A percentile compares a stretch with the other conserved stretches of the same genome.
phyloP scores from a whole-genome alignment of 768 basidiomycete genomes.

The Tricholoma matsutake region DNA sequence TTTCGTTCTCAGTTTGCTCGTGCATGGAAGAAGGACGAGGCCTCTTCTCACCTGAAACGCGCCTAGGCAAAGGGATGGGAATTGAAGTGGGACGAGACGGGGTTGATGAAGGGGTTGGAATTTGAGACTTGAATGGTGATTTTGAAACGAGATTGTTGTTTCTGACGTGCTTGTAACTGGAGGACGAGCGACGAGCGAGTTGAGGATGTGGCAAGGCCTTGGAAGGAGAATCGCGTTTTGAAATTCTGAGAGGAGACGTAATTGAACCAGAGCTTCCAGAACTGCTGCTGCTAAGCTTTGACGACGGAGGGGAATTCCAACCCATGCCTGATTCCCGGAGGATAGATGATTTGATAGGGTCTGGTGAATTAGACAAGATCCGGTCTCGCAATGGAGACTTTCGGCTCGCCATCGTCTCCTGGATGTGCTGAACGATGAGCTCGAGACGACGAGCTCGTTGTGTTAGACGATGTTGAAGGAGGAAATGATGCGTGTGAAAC shows the following conservation, averaged over 20 bases:
- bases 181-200: slow-evolving; percentile 70
- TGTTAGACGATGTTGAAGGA: slow-evolving; percentile 14
- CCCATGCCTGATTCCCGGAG: slow-evolving; percentile 62
- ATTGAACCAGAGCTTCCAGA: slow-evolving; percentile 34
- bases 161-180: slow-evolving; percentile 75
- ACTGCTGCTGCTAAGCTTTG: slow-evolving; percentile 27
- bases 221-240: slow-evolving; percentile 59
- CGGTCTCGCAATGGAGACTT: slow-evolving; percentile 56
- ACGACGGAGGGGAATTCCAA: slow-evolving; percentile 49
- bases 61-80: slow-evolving; percentile 37
- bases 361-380: slow-evolving; percentile 59
- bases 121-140: slow-evolving; percentile 77
- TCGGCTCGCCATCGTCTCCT: slow-evolving; percentile 30
- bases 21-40: slow-evolving; percentile 71
- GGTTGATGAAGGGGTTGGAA: slow-evolving; percentile 48
- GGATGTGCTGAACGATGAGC: slow-evolving; percentile 7
- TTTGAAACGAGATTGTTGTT: slow-evolving; percentile 80
- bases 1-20: slow-evolving; percentile 63
- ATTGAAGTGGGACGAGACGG: slow-evolving; percentile 28
- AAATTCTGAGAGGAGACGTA: slow-evolving; percentile 69
- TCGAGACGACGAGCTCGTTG: slow-evolving; percentile 12
- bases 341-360: slow-evolving; percentile 62
- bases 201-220: slow-evolving; percentile 38
- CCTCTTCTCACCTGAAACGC: slow-evolving; percentile 76
- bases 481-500: neutral